Percentiles rank a stretch among this genome's conserved stretches.
Evolutionary conservation across 202 grass and related monocot genomes (phyloP).

Genomic region (Hordeum pubiflorum): DNA sequence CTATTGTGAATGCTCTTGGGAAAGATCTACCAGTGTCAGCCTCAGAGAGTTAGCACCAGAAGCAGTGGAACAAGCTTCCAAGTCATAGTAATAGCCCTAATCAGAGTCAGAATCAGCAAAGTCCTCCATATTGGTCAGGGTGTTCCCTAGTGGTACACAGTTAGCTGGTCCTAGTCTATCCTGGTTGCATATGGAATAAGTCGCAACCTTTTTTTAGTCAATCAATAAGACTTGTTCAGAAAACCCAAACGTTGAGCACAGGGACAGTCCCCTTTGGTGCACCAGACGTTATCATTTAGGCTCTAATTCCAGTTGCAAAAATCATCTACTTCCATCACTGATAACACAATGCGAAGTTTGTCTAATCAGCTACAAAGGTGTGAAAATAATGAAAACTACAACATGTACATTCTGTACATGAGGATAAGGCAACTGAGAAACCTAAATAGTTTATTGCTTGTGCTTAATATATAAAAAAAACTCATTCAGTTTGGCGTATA

Average conservation of each 20-base stretch:
- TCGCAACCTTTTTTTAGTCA: not conserved
- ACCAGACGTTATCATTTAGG: not conserved
- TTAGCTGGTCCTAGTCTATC: not conserved
- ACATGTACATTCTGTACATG: not conserved
- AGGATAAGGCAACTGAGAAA: not conserved
- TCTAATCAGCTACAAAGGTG: not conserved
- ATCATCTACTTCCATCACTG: not conserved
- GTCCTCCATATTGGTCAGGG: not conserved
- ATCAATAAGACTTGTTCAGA: not conserved
- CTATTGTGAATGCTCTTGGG: not conserved
- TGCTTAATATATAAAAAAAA: not conserved
- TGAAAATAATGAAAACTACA: not conserved
- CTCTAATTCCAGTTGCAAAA: not conserved
- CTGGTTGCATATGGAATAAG: not conserved
- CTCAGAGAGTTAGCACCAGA: not conserved
- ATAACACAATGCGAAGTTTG: not conserved
- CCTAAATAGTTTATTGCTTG: constrained; percentile 14
- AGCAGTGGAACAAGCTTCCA: not conserved
- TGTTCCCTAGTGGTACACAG: not conserved
- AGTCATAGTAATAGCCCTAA: not conserved
- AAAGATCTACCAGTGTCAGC: not conserved
- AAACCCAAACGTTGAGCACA: not conserved
- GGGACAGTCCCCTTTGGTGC: not conserved
- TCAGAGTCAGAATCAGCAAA: not conserved
- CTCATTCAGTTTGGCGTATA: not conserved